Evolutionary conservation across 331 rosid genomes (phyloP), one percentile per base, ranked within the genome.

Genomic region (Spiraea crenata): DNA sequence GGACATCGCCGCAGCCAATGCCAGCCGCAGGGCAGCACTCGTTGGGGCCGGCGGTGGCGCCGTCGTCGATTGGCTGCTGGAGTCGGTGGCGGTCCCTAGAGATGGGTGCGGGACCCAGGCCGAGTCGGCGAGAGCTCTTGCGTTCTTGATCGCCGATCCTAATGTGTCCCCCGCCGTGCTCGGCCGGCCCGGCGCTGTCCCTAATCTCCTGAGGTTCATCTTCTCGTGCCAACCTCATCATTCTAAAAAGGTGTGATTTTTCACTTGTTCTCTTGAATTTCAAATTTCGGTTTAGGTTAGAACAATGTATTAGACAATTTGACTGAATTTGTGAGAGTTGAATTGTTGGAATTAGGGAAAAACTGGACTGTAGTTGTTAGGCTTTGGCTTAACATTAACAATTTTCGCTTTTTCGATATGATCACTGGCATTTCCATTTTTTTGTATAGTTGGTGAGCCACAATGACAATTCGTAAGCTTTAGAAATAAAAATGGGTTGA

Each of bases 31-130:
- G 84, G 89, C 88, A 5, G 95, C 99, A 34, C 76, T 95, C 25
- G 99, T 95, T 5, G 90, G 96, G 3, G 97, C 97, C 0, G 99
- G 97, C 4, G 88, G 93, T 0, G 99, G 99, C 13, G 96, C 89
- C 39, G 99, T 95, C 6, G 90, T 91, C 15, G 99, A 95, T 73
- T 95, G 99, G 99, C 74, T 95, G 67, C 86, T 95, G 8, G 95
- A 89, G 61, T 89, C 99, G 60, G 97, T 91, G 55, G 87, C 99
- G 16, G 88, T 78, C 39, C 85, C 83, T 14, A 82, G 85, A 66
- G 89, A 90, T 25, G 95, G 87, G 15, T 79, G 75, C 17, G 93
- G 91, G 57, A 79, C 90, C 17, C 99, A 95, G 84, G 91, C 92
- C 9, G 99, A 95, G 86, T 82, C 96, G 10, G 96, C 99, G 7